Base-by-base conservation (phyloP, 331 rosid species). In the Cucumis variabilis region DNA sequence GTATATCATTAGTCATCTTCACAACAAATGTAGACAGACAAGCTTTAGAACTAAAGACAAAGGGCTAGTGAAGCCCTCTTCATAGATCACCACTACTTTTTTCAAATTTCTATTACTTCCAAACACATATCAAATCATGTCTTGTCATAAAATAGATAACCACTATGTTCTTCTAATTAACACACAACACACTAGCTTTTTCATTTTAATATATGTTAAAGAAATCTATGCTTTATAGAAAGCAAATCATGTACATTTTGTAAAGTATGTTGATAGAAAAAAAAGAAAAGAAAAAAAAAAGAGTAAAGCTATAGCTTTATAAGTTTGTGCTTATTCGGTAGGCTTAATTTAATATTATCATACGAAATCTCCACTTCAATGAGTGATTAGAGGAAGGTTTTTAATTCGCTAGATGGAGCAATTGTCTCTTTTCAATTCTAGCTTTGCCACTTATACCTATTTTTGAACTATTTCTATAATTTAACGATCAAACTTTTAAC, bases 1-100 rank as follows among this genome's bases (percentile, higher is more conserved):
- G 62, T 78, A 76, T 76, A 76, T 76, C 84, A 78, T 78, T 51
- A 50, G 84, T 78, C 84, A 78, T 51, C 41, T 78, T 78, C 84
- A 78, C 84, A 78, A 51, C 66, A 15, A 51, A 25, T 50, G 44
- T 78, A 51, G 84, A 78, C 84, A 78, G 67, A 51, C 67, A 78
- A 78, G 84, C 84, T 78, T 78, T 50, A 51, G 66, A 50, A 78
- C 66, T 25, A 78, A 51, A 78, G 67, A 78, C 84, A 78, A 33
- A 50, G 67, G 66, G 51, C 14, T 25, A 78, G 84, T 51, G 67
- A 78, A 50, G 9, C n/a, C 60, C n/a, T 37, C 9, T 78, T 78
- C 44, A 78, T 51, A 78, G 28, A 14, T 78, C 44, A 51, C 83
- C 66, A 78, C 84, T 78, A 24, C 23, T 3, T 17, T 78, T n/a